A percentile compares a stretch with the other conserved stretches of the same genome.
phyloP scores from a whole-genome alignment of 345 rosid species.

The Pistacia atlantica region DNA sequence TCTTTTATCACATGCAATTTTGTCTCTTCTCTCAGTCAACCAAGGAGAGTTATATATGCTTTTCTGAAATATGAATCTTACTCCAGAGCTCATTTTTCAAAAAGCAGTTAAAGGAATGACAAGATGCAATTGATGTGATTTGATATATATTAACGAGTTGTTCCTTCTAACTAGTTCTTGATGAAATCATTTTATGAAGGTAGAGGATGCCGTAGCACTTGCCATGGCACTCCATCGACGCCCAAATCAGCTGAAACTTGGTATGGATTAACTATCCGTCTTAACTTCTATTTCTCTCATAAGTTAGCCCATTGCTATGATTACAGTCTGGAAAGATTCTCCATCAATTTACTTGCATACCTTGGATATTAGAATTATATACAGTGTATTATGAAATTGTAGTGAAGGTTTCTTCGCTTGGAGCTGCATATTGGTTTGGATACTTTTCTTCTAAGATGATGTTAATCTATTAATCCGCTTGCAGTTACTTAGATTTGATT shows the following conservation, averaged over 20 bases:
- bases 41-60: slow-evolving; percentile 2
- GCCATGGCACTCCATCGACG: slow-evolving; percentile 77
- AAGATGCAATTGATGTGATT: background rate
- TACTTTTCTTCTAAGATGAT: background rate
- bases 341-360: background rate
- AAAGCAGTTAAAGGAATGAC: background rate
- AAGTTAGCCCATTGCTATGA: background rate
- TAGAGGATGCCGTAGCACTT: slow-evolving; percentile 74
- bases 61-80: background rate
- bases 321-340: slow-evolving; percentile 3
- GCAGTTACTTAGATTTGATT: background rate
- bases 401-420: background rate
- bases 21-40: background rate
- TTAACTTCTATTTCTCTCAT: background rate
- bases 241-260: slow-evolving; percentile 38
- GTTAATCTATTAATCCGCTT: background rate
- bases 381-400: background rate
- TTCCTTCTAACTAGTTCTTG: slow-evolving; percentile 11
- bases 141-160: background rate
- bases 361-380: no score
- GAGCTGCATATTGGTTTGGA: no score
- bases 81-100: background rate
- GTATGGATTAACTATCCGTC: slow-evolving; percentile 29
- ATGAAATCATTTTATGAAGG: slow-evolving; percentile 33
- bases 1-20: background rate